phyloP scores from a whole-genome alignment of 805 yeast genomes.

The Wickerhamomyces kurtzmanii region DNA sequence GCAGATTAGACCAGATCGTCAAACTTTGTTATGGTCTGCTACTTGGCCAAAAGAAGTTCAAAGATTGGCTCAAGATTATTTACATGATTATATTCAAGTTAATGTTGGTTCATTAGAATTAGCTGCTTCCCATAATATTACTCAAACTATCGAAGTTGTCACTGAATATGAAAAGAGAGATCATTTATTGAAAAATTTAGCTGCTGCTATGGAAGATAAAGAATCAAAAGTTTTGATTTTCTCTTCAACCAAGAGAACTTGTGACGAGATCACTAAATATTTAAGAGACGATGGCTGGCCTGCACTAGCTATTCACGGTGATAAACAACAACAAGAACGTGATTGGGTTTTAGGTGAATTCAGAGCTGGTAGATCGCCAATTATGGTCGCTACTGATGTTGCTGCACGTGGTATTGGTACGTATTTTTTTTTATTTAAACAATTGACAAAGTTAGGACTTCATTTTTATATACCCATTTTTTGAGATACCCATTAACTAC shows the following conservation, averaged over 20 bases:
- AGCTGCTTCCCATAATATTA: slow-evolving; percentile 93
- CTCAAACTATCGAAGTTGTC: slow-evolving; percentile 86
- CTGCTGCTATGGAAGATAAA: slow-evolving; percentile 60
- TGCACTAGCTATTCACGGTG: slow-evolving; percentile 98
- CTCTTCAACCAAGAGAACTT: slow-evolving; percentile 95
- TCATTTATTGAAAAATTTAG: slow-evolving; percentile 74
- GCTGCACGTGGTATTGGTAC: slow-evolving; percentile 99
- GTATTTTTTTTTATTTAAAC: slow-evolving; percentile 28
- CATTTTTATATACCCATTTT: too few species aligned
- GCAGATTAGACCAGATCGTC: slow-evolving; percentile 99
- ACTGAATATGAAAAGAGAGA: slow-evolving; percentile 93
- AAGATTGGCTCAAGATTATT: slow-evolving; percentile 83
- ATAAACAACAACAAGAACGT: slow-evolving; percentile 94
- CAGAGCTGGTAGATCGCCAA: slow-evolving; percentile 85
- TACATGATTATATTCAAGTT: slow-evolving; percentile 91
- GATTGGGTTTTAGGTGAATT: slow-evolving; percentile 97
- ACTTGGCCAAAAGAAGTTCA: slow-evolving; percentile 99
- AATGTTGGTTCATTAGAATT: slow-evolving; percentile 93
- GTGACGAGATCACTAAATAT: slow-evolving; percentile 89
- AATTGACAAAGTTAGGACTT: too few species aligned
- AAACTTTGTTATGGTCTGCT: slow-evolving; percentile 99
- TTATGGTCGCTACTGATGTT: slow-evolving; percentile 99
- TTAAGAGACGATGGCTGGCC: slow-evolving; percentile 98
- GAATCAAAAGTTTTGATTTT: slow-evolving; percentile 78
- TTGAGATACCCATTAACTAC: too few species aligned